phyloP scores from a whole-genome alignment of 306 rosid species.

The Begonia fuchsioides region DNA sequence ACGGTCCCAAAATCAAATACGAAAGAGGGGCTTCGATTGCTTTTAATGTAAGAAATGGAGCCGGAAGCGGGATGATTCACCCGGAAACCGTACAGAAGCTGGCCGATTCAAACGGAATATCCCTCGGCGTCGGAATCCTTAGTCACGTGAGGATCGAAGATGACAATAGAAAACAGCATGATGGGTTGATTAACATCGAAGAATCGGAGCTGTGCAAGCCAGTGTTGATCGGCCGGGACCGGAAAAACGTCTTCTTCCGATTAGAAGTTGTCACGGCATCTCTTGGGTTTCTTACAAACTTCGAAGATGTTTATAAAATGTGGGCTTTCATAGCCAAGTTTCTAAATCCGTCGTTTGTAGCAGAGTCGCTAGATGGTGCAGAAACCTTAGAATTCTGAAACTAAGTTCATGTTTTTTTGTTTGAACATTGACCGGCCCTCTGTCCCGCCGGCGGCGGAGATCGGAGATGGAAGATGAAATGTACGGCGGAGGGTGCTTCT shows the following conservation, averaged over 20 bases:
- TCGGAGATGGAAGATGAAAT: too few species aligned
- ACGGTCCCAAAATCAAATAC: slow-evolving; percentile 93
- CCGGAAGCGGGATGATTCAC: slow-evolving; percentile 46
- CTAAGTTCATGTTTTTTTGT: not conserved
- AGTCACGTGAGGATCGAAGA: slow-evolving; percentile 64
- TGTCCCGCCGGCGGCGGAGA: too few species aligned
- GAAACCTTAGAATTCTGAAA: slow-evolving; percentile 24
- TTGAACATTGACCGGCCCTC: too few species aligned
- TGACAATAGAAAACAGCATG: too few species aligned
- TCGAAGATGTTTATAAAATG: slow-evolving; percentile 84
- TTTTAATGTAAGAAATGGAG: slow-evolving; percentile 57
- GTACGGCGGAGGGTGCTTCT: too few species aligned
- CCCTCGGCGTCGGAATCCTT: slow-evolving; percentile 85
- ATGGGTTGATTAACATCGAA: slow-evolving; percentile 29
- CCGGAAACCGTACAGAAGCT: slow-evolving; percentile 86
- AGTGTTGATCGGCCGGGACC: slow-evolving; percentile 52
- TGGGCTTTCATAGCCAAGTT: slow-evolving; percentile 95
- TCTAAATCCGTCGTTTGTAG: slow-evolving; percentile 58
- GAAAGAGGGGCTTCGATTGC: slow-evolving; percentile 96
- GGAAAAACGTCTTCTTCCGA: slow-evolving; percentile 54
- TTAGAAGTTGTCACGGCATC: slow-evolving; percentile 94
- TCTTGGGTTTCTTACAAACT: slow-evolving; percentile 77
- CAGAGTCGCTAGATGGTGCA: slow-evolving; percentile 25
- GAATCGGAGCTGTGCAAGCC: slow-evolving; percentile 71
- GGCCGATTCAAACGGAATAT: slow-evolving; percentile 75